Percentiles rank a stretch among this genome's conserved stretches.
Conservation (phyloP, 345 rosid species). For the Excoecaria agallocha region DNA sequence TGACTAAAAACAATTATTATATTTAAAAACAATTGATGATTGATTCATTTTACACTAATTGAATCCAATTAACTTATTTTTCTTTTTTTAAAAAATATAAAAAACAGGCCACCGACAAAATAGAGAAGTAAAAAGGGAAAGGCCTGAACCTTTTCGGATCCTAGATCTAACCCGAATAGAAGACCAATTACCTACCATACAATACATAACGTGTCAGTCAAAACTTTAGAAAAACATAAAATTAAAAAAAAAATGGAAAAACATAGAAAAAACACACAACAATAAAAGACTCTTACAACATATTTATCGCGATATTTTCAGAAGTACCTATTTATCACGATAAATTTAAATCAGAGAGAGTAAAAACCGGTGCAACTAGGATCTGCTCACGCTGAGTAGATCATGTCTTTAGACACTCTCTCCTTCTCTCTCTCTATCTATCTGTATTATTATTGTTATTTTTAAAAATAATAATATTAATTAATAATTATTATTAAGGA, state of each 20-base stretch:
- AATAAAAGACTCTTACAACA: no score
- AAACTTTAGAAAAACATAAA: slow-evolving; percentile 14
- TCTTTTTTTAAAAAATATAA: not conserved
- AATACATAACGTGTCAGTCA: not conserved
- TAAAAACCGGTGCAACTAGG: slow-evolving; percentile 9
- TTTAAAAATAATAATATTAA: no score
- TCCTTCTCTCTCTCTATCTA: not conserved
- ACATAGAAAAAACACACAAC: not conserved
- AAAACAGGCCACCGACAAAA: slow-evolving; percentile 9
- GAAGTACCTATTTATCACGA: not conserved
- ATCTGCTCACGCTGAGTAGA: slow-evolving; percentile 37
- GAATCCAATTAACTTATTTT: not conserved
- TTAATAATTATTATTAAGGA: no score
- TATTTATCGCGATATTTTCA: not conserved
- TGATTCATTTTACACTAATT: not conserved
- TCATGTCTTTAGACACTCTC: slow-evolving; percentile 15
- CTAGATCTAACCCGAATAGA: slow-evolving; percentile 6
- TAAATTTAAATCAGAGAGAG: not conserved
- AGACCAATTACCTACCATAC: not conserved
- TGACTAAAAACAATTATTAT: no score
- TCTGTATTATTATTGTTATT: not conserved
- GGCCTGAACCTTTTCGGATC: not conserved
- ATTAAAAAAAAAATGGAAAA: not conserved
- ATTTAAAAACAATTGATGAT: no score
- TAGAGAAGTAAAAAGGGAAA: not conserved